Percentiles rank a stretch among this genome's conserved stretches.
Evolutionary conservation across 805 yeast genomes (phyloP).

Genomic region (Kluyveromyces siamensis): DNA sequence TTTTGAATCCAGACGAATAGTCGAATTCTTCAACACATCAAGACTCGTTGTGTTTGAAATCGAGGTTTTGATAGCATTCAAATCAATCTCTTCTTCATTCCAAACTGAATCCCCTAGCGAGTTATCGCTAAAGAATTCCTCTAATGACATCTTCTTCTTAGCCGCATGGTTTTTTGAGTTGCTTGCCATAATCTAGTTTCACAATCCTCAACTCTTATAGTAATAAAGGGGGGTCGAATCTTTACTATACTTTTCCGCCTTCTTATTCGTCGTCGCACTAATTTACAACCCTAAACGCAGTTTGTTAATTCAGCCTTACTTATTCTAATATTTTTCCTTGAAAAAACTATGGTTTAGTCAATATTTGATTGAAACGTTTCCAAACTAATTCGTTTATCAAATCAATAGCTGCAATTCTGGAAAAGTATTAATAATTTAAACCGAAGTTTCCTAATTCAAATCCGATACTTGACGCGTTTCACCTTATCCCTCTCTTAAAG

Average conservation of each 20-base stretch:
- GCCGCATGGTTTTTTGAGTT: slow-evolving; percentile 16
- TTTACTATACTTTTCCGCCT: too few relatives aligned
- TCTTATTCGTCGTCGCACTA: too few relatives aligned
- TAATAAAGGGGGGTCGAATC: too few relatives aligned
- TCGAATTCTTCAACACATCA: slow-evolving; percentile 18
- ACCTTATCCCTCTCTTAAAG: not conserved
- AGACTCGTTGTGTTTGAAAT: slow-evolving; percentile 25
- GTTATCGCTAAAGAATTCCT: slow-evolving; percentile 38
- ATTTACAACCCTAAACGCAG: not conserved
- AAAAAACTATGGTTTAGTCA: too few relatives aligned
- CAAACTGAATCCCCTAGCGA: slow-evolving; percentile 29
- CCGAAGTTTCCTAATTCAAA: not conserved
- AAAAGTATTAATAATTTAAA: too few relatives aligned
- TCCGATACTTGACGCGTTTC: not conserved
- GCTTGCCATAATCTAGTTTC: slow-evolving; percentile 1
- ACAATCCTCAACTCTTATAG: not conserved
- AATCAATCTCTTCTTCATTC: slow-evolving; percentile 28
- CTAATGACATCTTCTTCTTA: slow-evolving; percentile 37
- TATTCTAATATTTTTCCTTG: not conserved
- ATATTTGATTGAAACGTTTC: not conserved
- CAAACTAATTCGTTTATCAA: not conserved
- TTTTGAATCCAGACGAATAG: slow-evolving; percentile 5
- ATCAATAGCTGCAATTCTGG: not conserved
- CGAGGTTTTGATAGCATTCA: slow-evolving; percentile 18
- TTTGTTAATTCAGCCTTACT: not conserved